Percentiles rank a stretch among this genome's conserved stretches.
These are phyloP conservation scores for Colletotrichum sp. DNA, from an alignment of 2,329 filamentous ascomycete genomes.

Conservation along the genomic window DNA sequence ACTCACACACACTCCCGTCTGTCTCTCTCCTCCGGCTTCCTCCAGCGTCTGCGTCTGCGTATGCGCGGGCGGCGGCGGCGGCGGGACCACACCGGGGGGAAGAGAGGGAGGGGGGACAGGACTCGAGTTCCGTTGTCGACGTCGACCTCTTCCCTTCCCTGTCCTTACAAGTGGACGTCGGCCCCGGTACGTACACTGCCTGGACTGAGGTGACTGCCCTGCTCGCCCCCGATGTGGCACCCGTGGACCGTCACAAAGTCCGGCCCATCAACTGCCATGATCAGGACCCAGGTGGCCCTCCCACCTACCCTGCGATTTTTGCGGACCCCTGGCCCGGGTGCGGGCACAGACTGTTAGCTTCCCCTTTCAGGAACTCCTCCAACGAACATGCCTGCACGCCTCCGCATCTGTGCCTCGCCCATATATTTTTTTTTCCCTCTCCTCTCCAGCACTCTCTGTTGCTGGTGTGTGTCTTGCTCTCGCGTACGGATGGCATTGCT, in stretches of 20 bases:
- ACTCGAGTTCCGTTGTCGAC: not conserved
- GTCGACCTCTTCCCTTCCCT: not conserved
- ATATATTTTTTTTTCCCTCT: not conserved
- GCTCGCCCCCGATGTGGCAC: not conserved
- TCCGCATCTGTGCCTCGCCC: slow-evolving; percentile 16
- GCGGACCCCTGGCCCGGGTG: slow-evolving; percentile 15
- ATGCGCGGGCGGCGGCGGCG: not conserved
- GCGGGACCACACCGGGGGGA: not conserved
- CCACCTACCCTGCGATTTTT: slow-evolving; percentile 9
- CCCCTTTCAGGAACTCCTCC: slow-evolving; percentile 21
- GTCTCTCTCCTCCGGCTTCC: not conserved
- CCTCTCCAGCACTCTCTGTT: not conserved
- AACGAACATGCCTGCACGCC: slow-evolving; percentile 19
- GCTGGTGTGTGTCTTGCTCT: not conserved
- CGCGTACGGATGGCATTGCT: not conserved
- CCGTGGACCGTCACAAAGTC: slow-evolving; percentile 10
- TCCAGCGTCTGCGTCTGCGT: not conserved
- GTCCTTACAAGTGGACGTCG: not conserved
- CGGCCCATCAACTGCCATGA: slow-evolving; percentile 22
- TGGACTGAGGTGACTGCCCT: not conserved
- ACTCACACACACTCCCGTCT: not conserved
- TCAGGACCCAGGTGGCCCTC: slow-evolving; percentile 9
- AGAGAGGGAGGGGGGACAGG: not conserved
- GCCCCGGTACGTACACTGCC: not conserved
- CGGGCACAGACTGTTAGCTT: slow-evolving; percentile 23